Percentiles rank a stretch among this genome's conserved stretches.
These are phyloP conservation scores for Rubroboletus pulcherrimus DNA, from an alignment of 768 basidiomycete species.

Conservation along the genomic window DNA sequence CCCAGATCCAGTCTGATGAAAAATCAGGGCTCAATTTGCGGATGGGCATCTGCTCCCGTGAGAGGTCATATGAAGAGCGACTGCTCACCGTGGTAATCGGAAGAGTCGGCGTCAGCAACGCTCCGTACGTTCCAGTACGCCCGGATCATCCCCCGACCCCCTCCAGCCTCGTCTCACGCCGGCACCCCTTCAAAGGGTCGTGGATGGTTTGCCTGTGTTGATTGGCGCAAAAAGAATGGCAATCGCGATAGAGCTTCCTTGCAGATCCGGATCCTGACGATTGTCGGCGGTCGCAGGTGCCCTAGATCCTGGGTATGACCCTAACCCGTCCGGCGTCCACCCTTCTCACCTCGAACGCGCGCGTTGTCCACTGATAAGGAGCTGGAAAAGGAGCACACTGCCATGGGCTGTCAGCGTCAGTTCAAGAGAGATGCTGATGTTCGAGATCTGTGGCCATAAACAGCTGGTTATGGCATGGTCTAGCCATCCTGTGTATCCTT, in stretches of 20 bases:
- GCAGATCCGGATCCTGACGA: slow-evolving; percentile 29
- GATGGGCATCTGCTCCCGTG: slow-evolving; percentile 10
- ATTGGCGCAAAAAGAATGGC: slow-evolving; percentile 17
- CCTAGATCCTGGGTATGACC: slow-evolving; percentile 24
- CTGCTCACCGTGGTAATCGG: slow-evolving; percentile 24
- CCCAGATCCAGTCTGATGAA: slow-evolving; percentile 21
- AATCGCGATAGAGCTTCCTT: slow-evolving; percentile 17
- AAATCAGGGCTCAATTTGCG: slow-evolving; percentile 1
- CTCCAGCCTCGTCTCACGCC: not conserved
- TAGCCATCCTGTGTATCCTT: slow-evolving; percentile 16
- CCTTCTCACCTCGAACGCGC: not conserved
- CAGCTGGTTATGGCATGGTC: not conserved
- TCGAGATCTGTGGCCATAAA: slow-evolving; percentile 4
- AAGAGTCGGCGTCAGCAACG: slow-evolving; percentile 5
- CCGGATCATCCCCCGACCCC: slow-evolving; percentile 11
- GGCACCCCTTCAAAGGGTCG: not conserved
- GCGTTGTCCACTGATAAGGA: not conserved
- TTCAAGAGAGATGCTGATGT: not conserved
- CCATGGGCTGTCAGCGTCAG: slow-evolving; percentile 5
- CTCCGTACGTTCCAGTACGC: slow-evolving; percentile 4
- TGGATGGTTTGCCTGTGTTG: slow-evolving; percentile 7
- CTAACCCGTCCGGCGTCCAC: slow-evolving; percentile 4
- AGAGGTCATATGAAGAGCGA: slow-evolving; percentile 19
- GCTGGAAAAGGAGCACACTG: not conserved
- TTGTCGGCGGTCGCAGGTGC: slow-evolving; percentile 20